Evolutionary conservation across 2,329 filamentous ascomycete species (phyloP), one percentile per base, ranked within the genome.

Genomic region (Ceratocystis colombiana): DNA sequence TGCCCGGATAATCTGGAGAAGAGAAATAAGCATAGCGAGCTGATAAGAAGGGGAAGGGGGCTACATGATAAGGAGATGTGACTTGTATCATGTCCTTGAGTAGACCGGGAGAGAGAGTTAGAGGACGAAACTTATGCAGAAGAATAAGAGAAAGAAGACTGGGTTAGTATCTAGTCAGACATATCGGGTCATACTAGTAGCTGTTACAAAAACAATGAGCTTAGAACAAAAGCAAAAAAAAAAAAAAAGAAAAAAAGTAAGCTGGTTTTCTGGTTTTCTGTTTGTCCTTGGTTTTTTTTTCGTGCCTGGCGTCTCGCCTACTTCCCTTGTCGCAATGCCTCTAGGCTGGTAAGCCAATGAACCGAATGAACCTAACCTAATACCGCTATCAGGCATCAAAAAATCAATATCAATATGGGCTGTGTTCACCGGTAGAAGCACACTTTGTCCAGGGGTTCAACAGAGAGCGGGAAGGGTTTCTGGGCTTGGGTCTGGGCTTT

Each of bases 1-100:
- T 48, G 28, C 33, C 45, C 53, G 22, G 50, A 65, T 59, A 20
- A 44, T 57, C 45, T 65, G 64, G 50, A 41, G 50, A 59, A 37
- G 12, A 17, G 53, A 59, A 17, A 30, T 17, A 59, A 59, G 50
- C 20, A 22, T 7, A 50, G 46, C 46, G 46, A 50, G 33, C 33
- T 3, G 17, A 48, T 20, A 48, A 20, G 45, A 12, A 28, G 4
- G 3, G 17, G 53, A 59, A 30, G 28, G 53, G 28, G 53, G 53
- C n/a, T 8, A 17, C 30, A 4, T 17, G 25, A 17, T 7, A 17
- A n/a, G 25, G 53, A 30, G 53, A 59, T 10, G 53, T 6, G 53
- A 20, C 10, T 59, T n/a, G 28, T 59, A 37, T 57, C 53, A 57
- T 22, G 5, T n/a, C 6, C 17, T n/a, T 22, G 3, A 22, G 17